These are phyloP conservation scores for Moesziomyces aphidis DNA, from an alignment of 1,284 basidiomycete species.

Conservation along the genomic window DNA sequence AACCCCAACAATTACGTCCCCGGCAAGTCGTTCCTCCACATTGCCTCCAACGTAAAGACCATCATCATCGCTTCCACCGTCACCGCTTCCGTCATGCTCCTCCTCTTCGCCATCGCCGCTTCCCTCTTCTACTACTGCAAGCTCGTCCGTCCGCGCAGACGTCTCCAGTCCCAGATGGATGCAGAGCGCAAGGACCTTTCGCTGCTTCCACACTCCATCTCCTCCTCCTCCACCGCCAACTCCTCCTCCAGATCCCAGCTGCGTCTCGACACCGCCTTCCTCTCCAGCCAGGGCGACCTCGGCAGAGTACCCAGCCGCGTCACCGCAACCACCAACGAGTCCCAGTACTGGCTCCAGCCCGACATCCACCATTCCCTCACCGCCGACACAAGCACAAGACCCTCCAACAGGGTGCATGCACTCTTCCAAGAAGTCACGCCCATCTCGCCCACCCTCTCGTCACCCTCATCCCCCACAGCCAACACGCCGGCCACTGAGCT, in stretches of 20 bases:
- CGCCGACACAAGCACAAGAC: conserved; percentile 1
- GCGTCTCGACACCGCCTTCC: conserved; percentile 35
- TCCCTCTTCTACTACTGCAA: conserved; percentile 40
- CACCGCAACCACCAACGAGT: conserved; percentile 35
- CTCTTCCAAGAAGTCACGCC: conserved; percentile 32
- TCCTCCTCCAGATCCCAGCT: conserved; percentile 14
- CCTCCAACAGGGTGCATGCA: conserved; percentile 19
- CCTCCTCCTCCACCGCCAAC: not conserved
- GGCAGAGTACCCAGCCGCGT: conserved; percentile 35
- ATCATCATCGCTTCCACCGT: conserved; percentile 40
- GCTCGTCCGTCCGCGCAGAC: conserved; percentile 22
- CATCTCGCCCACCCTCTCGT: conserved; percentile 4
- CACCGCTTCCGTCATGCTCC: conserved; percentile 29
- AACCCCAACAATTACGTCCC: conserved; percentile 41
- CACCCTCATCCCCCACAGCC: conserved; percentile 7
- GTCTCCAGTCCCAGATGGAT: conserved; percentile 11
- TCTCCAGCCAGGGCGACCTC: conserved; percentile 29
- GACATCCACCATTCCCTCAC: not conserved
- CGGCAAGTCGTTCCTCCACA: conserved; percentile 25
- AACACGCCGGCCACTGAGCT: conserved; percentile 14
- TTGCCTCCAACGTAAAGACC: conserved; percentile 19
- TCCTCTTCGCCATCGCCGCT: conserved; percentile 29
- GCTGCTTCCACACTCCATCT: conserved; percentile 7
- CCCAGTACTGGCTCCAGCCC: conserved; percentile 37
- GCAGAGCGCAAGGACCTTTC: conserved; percentile 20